These are phyloP conservation scores for Dictyostelium capitatum DNA, from an alignment of 78 protist species.

Conservation along the genomic window DNA sequence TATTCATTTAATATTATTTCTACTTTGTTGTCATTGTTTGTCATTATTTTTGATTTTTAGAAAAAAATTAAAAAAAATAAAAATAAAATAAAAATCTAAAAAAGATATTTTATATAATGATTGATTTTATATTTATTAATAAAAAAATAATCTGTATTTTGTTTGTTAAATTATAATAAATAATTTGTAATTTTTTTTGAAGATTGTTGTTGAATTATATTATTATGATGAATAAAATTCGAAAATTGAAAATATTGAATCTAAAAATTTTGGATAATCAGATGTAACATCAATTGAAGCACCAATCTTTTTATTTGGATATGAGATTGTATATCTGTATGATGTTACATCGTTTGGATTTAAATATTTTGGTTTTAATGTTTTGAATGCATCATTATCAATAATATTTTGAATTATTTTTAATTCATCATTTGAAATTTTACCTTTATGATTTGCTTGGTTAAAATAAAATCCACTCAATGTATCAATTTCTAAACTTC, in stretches of 20 bases:
- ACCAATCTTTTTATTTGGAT: conserved; percentile 25
- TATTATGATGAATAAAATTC: conserved; percentile 41
- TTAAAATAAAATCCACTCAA: conserved; percentile 34
- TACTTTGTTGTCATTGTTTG: too few species aligned
- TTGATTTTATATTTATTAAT: too few species aligned
- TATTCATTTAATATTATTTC: too few species aligned
- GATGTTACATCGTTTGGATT: not conserved
- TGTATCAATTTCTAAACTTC: conserved; percentile 61
- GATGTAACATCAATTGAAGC: conserved; percentile 16
- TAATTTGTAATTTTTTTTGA: not conserved
- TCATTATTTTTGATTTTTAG: too few species aligned
- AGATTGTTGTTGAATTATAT: not conserved
- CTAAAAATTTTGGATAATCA: conserved; percentile 62
- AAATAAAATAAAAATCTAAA: too few species aligned
- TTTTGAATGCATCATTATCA: conserved; percentile 37
- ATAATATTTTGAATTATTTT: not conserved
- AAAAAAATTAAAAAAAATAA: too few species aligned
- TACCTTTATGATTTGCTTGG: conserved; percentile 29
- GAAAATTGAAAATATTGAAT: conserved; percentile 38
- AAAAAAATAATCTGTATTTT: too few species aligned
- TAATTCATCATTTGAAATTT: conserved; percentile 24
- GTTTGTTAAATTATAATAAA: too few species aligned
- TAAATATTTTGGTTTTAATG: conserved; percentile 42
- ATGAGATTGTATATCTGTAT: conserved; percentile 19
- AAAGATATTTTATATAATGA: too few species aligned